Base-by-base conservation (phyloP, 2,329 filamentous ascomycete genomes). In the Aspergillus costaricaensis region DNA sequence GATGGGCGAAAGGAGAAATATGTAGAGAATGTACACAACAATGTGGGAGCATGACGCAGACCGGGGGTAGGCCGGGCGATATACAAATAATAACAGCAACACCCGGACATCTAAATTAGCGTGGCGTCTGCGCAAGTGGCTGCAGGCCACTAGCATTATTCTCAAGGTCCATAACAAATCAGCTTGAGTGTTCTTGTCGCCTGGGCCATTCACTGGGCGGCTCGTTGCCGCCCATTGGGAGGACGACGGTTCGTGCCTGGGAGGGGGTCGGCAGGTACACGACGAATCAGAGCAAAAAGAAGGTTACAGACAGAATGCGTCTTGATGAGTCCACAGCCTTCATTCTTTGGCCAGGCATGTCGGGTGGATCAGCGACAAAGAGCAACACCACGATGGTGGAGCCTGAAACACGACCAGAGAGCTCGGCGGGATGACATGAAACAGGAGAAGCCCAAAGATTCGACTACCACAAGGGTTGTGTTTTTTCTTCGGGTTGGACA, bases 301-400 rank as follows among this genome's bases (percentile, higher is more conserved):
- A 41, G 23, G 32, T 14, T 25, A 19, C 27, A 51, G 36, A 32
- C 30, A 41, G 12, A 49, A 52, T 57, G 25, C 21, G 50, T 44
- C 19, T 36, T 19, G 60, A 47, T 39, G 43, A 44, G 53, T 57
- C 57, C 47, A 50, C 55, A 23, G 25, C 55, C 55, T 57, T 55
- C 61, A 66, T 67, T 65, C 65, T 62, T 62, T 19, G 54, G 58
- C 30, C 53, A 57, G 57, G 64, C 59, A 66, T 66, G 59, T 41
- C 36, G 55, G 44, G 62, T 60, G 65, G 58, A 49, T 30, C 59
- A 44, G 51, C 57, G 47, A 60, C 59, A 57, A 62, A 50, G 48
- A 44, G 21, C 19, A 51, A 57, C 49, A 43, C 36, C 38, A 23
- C 50, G n/a, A 48, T 53, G 56, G 60, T 48, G 41, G 39, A 23